Base-by-base conservation (phyloP, 2,329 filamentous ascomycete species). In the Fusarium staphyleae region DNA sequence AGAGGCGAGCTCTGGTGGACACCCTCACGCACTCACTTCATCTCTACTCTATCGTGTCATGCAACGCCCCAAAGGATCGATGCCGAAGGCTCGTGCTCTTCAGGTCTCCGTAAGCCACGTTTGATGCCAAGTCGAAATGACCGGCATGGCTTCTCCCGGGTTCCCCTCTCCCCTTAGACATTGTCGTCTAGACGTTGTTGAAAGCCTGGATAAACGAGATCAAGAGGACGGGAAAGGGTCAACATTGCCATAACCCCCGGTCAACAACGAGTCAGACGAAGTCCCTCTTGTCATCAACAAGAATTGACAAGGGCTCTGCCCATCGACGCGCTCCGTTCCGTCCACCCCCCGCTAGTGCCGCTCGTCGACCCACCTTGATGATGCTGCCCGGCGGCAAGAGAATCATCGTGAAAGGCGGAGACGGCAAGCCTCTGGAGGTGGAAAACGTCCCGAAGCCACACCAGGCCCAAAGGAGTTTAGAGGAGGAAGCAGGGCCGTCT, bases 331-430 rank as follows among this genome's bases (percentile, higher is more conserved):
- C 53, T 56, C 53, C 53, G 53, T 55, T 46, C 52, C 46, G 52
- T 51, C 55, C 40, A 57, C 45, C 43, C 41, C 58, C 62, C 52
- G 49, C 51, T 49, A 60, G 63, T 54, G 41, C 57, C 60, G 60
- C 54, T 54, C 54, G 48, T 15, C 47, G 57, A 62, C 59, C 60
- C 58, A 48, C 59, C 57, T 60, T 55, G 40, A 41, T 52, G 45
- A 56, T 61, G 46, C 50, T 55, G 62, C 59, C 65, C 67, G 71
- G 74, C 74, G 74, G 72, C 68, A 74, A 75, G 61, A 70, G 66
- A 60, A 64, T 67, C 67, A 55, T 66, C 67, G 64, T 75, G 72
- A 76, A 75, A 75, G 73, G 74, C 68, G 66, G 61, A 66, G 57
- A 55, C 56, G 47, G 46, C 41, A 53, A 59, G 58, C 58, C 58